phyloP scores from a whole-genome alignment of 192 early-diverging fungal species.

The Fimicolochytrium jonesii region DNA sequence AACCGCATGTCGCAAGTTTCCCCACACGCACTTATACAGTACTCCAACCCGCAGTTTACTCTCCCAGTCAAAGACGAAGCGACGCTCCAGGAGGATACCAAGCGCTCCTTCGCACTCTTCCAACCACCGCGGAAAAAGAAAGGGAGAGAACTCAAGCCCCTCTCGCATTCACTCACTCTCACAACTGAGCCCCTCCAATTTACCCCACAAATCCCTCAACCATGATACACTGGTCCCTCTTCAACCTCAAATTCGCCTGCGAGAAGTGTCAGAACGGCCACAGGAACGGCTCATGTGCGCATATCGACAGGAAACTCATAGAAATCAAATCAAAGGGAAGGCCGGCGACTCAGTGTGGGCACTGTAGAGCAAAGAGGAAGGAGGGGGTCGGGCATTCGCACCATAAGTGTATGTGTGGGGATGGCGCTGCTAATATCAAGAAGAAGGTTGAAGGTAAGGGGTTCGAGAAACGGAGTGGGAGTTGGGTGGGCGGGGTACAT shows the following conservation, averaged over 20 bases:
- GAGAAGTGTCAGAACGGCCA: slow-evolving; percentile 24
- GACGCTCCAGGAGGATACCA: too few species aligned
- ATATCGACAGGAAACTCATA: slow-evolving; percentile 13
- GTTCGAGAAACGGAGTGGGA: too few species aligned
- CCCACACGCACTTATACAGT: too few species aligned
- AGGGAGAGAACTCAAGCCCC: too few species aligned
- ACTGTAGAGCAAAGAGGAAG: slow-evolving; percentile 14
- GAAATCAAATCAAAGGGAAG: slow-evolving; percentile 21
- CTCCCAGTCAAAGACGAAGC: too few species aligned
- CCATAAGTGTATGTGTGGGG: slow-evolving; percentile 25
- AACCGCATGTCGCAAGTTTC: too few species aligned
- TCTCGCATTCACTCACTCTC: too few species aligned
- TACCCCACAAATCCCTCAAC: too few species aligned
- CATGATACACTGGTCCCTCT: slow-evolving; percentile 13
- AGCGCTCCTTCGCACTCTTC: too few species aligned
- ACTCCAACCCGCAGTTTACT: too few species aligned
- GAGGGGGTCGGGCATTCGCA: slow-evolving; percentile 25
- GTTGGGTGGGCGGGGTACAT: background rate
- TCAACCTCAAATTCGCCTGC: slow-evolving; percentile 28
- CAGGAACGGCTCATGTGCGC: slow-evolving; percentile 15
- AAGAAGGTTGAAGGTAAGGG: slow-evolving; percentile 22
- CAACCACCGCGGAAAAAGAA: too few species aligned
- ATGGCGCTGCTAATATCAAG: slow-evolving; percentile 4
- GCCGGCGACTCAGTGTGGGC: slow-evolving; percentile 22
- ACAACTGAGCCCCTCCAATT: too few species aligned